Conservation (phyloP, 495 filamentous ascomycete genomes). For the Evernia prunastri region DNA sequence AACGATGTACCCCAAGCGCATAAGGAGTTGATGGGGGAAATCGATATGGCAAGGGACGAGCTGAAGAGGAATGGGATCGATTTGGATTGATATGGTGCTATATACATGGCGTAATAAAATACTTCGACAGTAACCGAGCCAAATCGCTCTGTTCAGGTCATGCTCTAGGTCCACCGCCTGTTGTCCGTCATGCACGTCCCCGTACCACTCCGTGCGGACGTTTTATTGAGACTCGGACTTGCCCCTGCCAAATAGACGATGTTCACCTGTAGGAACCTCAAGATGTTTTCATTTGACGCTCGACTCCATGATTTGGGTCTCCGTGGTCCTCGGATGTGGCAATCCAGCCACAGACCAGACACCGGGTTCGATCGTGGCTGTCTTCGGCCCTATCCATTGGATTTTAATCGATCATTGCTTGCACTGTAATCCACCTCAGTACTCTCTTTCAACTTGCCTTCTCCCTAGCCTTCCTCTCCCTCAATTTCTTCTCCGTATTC, state of each 20-base stretch:
- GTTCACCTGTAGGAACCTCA: background rate
- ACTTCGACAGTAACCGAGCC: background rate
- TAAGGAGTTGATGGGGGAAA: slow-evolving; percentile 71
- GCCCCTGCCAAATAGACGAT: background rate
- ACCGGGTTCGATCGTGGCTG: background rate
- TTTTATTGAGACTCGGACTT: background rate
- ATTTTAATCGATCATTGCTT: background rate
- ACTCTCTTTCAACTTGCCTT: background rate
- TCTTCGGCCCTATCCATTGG: background rate
- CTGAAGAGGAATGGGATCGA: slow-evolving; percentile 45
- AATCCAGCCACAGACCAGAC: background rate
- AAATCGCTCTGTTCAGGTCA: background rate
- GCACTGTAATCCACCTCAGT: background rate
- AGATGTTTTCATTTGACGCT: background rate
- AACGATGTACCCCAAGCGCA: slow-evolving; percentile 92
- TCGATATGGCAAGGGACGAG: slow-evolving; percentile 45
- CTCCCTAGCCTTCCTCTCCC: slow-evolving; percentile 51
- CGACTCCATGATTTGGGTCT: background rate
- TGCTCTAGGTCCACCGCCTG: background rate
- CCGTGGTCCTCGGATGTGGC: background rate
- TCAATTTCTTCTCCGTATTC: slow-evolving; percentile 89
- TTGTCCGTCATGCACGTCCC: background rate
- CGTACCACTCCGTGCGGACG: background rate
- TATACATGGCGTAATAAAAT: slow-evolving; percentile 3
- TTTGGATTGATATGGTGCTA: slow-evolving; percentile 35